Evolutionary conservation across 495 filamentous ascomycete species (phyloP), one percentile per base, ranked within the genome.

Genomic region (Aspergillus avenaceus): DNA sequence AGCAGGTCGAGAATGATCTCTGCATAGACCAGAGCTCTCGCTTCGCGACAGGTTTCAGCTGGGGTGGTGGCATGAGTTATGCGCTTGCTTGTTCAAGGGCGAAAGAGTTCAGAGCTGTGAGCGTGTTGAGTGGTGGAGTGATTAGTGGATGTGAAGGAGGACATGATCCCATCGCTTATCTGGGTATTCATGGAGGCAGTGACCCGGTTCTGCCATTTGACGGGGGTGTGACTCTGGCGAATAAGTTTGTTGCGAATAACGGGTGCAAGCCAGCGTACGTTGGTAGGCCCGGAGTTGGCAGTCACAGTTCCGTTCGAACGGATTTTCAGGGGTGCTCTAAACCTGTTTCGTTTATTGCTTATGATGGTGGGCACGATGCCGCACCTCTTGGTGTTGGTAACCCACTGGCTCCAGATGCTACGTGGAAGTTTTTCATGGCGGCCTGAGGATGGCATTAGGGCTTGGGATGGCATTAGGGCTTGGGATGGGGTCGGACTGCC

Each of bases 31-130:
- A 62, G 31, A 65, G 52, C 32, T 62, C 68, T n/a, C 60, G 69
- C 47, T 79, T 74, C 64, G 65, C 72, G 1, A 73, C 66, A 4
- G 75, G 75, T 11, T 79, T 74, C 60, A 71, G 66, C 55, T 79
- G 71, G 58, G 75, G 75, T 23, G 75, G 63, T n/a, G 68, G 64
- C 26, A 77, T 77, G 74, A 73, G 69, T 12, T 77, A 65, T 45
- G 53, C 67, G 4, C 45, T 78, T 12, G 74, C 75, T 7, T 79
- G 75, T 40, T 55, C 72, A 0, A 64, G 64, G 1, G 58, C 66
- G 1, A 63, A 68, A 26, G 57, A 56, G 26, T 65, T 77, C 51
- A 70, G 68, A 13, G 75, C 71, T 13, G 66, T 79, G 1, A 70
- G 69, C 13, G 71, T 68, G 0, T 40, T 78, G 18, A 76, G 72